Evolutionary conservation across 2,329 filamentous ascomycete genomes (phyloP), one percentile per base, ranked within the genome.

Genomic region (Fusarium penzigii): DNA sequence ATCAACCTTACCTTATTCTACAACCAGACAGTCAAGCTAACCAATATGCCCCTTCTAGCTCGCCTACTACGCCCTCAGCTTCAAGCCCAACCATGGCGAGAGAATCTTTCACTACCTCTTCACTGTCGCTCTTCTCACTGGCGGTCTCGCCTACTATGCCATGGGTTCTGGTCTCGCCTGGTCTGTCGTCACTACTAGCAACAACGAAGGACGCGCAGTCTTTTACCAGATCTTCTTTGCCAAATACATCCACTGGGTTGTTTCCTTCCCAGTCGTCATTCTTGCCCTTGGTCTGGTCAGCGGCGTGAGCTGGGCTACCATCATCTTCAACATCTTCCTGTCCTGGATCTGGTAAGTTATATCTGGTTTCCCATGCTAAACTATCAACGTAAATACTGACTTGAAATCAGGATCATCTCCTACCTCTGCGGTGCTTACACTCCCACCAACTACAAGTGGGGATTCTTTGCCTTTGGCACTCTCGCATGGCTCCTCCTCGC

Each of bases 81-180:
- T 76, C 60, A 59, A 68, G 2, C 71, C 76, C 32, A 70, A 68
- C 38, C 66, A 71, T 29, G 74, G 74, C 50, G 75, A 82, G 61
- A 73, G 73, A 59, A 73, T 82, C 58, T 82, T 82, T 70, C 78
- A 82, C 70, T 80, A 82, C 64, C 67, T 80, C 53, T 78, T 80
- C 63, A 71, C 68, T 55, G 68, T 80, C 46, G 71, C 74, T 39
- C 70, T 77, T 38, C 69, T 82, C 5, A 72, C 74, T 53, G 79
- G 77, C 53, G 63, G 74, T 17, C 71, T 79, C 52, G 66, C 73
- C 49, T 82, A 82, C 71, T 82, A 68, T 55, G 72, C 78, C 53
- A 70, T 74, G 65, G 79, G 78, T 10, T 76, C 78, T 4, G 73
- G 80, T 58, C 70, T 82, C 1, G 79, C 71, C 48, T 81, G 69